These are phyloP conservation scores for Candida namnaoensis DNA, from an alignment of 805 yeast genomes.

Conservation along the genomic window DNA sequence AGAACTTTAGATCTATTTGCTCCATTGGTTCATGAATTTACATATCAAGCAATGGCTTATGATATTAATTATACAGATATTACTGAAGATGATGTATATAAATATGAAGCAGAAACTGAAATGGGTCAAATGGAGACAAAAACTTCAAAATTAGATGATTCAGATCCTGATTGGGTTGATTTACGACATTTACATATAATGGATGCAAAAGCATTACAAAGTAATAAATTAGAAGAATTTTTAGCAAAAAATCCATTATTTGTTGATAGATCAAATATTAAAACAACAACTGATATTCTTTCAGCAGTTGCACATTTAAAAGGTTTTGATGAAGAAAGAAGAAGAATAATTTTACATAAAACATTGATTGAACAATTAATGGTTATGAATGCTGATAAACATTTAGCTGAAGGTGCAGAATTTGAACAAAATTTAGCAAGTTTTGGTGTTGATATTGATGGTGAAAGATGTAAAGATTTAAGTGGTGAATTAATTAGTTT, in stretches of 20 bases:
- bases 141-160: constrained; percentile 42
- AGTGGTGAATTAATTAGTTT: constrained; percentile 54
- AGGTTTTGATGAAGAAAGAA: constrained; percentile 61
- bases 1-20: constrained; percentile 77
- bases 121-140: constrained; percentile 32
- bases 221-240: constrained; percentile 52
- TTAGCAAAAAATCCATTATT: constrained; percentile 66
- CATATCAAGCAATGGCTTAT: constrained; percentile 87
- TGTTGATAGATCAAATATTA: constrained; percentile 58
- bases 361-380: constrained; percentile 59
- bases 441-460: constrained; percentile 62
- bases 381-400: constrained; percentile 44
- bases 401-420: constrained; percentile 67
- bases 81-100: constrained; percentile 34
- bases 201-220: constrained; percentile 58
- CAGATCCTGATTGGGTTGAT: constrained; percentile 65
- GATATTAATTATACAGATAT: constrained; percentile 50
- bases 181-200: constrained; percentile 69
- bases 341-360: constrained; percentile 50
- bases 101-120: constrained; percentile 50
- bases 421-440: constrained; percentile 79
- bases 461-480: constrained; percentile 48
- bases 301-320: constrained; percentile 65
- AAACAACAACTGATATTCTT: constrained; percentile 61
- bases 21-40: constrained; percentile 82